A percentile compares a stretch with the other conserved stretches of the same genome.
These are phyloP conservation scores for Castanopsis chinensis DNA, from an alignment of 306 rosid genomes.

Conservation along the genomic window DNA sequence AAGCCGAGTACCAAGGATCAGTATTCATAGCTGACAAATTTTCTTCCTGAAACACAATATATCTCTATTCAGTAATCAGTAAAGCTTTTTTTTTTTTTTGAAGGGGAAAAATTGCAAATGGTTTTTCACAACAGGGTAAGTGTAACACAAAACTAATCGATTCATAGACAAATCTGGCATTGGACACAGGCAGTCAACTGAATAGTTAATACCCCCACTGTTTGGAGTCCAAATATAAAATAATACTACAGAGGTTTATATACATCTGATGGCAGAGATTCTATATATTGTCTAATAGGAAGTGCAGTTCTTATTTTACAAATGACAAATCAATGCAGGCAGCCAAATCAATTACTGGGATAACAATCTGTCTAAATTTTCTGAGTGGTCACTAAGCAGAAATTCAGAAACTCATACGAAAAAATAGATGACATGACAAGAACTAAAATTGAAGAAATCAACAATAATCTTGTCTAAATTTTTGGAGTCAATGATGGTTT, in stretches of 20 bases:
- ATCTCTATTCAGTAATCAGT: conserved; percentile 6
- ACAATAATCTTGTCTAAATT: not conserved
- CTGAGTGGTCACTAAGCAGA: not conserved
- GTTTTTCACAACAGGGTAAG: not conserved
- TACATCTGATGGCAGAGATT: not conserved
- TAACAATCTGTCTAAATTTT: not conserved
- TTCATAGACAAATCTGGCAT: not conserved
- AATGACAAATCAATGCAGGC: not conserved
- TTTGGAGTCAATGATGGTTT: no score
- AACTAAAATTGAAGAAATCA: not conserved
- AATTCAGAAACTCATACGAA: not conserved
- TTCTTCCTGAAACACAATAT: conserved; percentile 64
- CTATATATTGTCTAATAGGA: not conserved
- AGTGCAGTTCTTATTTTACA: not conserved
- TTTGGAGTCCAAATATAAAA: not conserved
- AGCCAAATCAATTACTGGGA: not conserved
- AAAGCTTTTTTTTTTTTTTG: no score
- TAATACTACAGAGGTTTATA: not conserved
- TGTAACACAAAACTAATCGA: not conserved
- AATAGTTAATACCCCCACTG: not conserved
- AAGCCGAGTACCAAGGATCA: conserved; percentile 98
- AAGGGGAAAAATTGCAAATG: not conserved
- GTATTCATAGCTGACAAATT: conserved; percentile 96
- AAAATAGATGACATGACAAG: not conserved
- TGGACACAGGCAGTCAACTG: not conserved